phyloP scores from a whole-genome alignment of 2,329 filamentous ascomycete genomes.

The Chrysoporthe deuterocubensis region DNA sequence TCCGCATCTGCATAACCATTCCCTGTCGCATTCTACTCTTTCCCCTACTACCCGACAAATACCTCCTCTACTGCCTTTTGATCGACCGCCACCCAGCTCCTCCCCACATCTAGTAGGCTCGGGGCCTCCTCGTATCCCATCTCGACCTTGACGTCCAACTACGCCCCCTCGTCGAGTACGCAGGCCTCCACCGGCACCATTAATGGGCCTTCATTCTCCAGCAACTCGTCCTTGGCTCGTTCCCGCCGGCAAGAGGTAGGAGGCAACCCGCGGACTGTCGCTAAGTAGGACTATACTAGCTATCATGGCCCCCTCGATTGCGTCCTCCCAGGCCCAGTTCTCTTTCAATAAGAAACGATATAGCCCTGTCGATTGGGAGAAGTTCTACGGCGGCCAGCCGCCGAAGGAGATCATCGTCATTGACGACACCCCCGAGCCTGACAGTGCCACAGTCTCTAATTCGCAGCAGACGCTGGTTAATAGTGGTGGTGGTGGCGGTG shows the following conservation, averaged over 20 bases:
- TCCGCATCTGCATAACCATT: constrained; percentile 69
- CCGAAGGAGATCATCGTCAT: constrained; percentile 88
- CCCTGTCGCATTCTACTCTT: constrained; percentile 54
- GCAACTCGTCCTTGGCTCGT: constrained; percentile 28
- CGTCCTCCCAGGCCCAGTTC: constrained; percentile 36
- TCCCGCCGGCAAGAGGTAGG: constrained; percentile 30
- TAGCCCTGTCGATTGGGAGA: constrained; percentile 72
- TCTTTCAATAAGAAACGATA: constrained; percentile 57
- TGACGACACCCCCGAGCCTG: constrained; percentile 69
- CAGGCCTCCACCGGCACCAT: constrained; percentile 36
- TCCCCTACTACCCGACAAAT: constrained; percentile 52
- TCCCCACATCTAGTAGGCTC: constrained; percentile 46
- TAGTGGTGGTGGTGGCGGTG: too few relatives aligned
- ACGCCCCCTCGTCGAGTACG: constrained; percentile 27
- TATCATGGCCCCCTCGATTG: constrained; percentile 43
- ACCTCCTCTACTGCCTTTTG: constrained; percentile 44
- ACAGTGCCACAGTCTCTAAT: constrained; percentile 44
- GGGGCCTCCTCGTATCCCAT: constrained; percentile 37
- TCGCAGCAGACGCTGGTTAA: constrained; percentile 44
- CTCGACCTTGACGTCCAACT: constrained; percentile 31
- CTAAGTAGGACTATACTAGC: constrained; percentile 39
- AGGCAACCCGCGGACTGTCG: constrained; percentile 21
- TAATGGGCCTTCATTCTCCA: constrained; percentile 28
- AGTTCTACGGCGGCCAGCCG: constrained; percentile 81
- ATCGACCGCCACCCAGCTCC: constrained; percentile 40